These are phyloP conservation scores for Abrus pulchellus DNA, from an alignment of 306 rosid genomes.

Conservation along the genomic window DNA sequence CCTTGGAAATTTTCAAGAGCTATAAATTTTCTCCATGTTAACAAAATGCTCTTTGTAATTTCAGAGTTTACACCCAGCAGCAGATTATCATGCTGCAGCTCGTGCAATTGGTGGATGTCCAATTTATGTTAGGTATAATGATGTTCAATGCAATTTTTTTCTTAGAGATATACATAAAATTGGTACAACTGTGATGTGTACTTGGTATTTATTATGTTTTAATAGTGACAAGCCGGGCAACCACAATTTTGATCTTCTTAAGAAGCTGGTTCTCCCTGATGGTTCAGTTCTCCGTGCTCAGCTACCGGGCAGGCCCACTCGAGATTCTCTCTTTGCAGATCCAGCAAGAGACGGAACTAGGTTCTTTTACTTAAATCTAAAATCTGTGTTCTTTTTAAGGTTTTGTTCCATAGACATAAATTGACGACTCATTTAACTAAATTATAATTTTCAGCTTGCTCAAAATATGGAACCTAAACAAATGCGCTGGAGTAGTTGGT, in stretches of 20 bases:
- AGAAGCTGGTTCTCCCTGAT: slow-evolving; percentile 92
- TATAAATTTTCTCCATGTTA: slow-evolving; percentile 17
- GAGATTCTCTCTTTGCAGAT: slow-evolving; percentile 85
- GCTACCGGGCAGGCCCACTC: slow-evolving; percentile 93
- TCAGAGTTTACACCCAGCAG: slow-evolving; percentile 91
- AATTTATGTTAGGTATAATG: slow-evolving; percentile 85
- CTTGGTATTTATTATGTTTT: slow-evolving; percentile 23
- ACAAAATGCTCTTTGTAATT: slow-evolving; percentile 34
- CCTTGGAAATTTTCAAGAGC: not conserved
- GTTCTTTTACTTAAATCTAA: slow-evolving; percentile 48
- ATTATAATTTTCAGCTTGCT: slow-evolving; percentile 74
- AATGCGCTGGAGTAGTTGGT: slow-evolving; percentile 91
- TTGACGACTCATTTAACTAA: slow-evolving; percentile 20
- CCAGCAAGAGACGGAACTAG: slow-evolving; percentile 94
- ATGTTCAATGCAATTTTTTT: not conserved
- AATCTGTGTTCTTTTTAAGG: not conserved
- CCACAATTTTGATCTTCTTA: slow-evolving; percentile 92
- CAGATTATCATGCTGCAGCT: slow-evolving; percentile 96
- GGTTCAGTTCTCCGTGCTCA: slow-evolving; percentile 95
- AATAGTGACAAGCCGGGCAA: slow-evolving; percentile 90
- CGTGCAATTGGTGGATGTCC: slow-evolving; percentile 98
- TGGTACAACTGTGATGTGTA: not conserved
- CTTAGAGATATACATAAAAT: slow-evolving; percentile 17
- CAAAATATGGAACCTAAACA: slow-evolving; percentile 95
- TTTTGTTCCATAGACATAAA: not conserved